Percentiles rank a stretch among this genome's conserved stretches.
Evolutionary conservation across 495 filamentous ascomycete species (phyloP).

Genomic region (Aspergillus carlsbadensis): DNA sequence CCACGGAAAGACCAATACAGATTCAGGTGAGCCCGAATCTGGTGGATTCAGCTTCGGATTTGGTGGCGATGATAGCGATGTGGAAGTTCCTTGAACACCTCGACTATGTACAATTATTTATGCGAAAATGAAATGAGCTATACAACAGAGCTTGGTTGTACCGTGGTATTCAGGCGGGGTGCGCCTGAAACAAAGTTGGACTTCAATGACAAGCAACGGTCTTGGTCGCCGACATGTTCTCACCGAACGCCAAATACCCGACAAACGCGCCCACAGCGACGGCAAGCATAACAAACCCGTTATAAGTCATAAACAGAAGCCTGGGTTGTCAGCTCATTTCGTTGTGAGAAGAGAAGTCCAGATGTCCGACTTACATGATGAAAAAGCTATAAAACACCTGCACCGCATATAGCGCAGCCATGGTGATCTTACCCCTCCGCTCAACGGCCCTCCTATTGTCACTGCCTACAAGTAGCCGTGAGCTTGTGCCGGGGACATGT

Average conservation of each 20-base stretch:
- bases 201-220: constrained; percentile 84
- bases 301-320: constrained; percentile 99
- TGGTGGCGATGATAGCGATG: constrained; percentile 62
- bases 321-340: constrained; percentile 45
- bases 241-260: constrained; percentile 81
- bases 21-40: constrained; percentile 40
- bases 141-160: too few species aligned
- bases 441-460: constrained; percentile 44
- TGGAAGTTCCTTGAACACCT: constrained; percentile 47
- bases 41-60: constrained; percentile 83
- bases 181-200: too few species aligned
- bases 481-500: constrained; percentile 55
- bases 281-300: constrained; percentile 93
- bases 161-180: too few species aligned
- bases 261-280: constrained; percentile 86
- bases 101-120: constrained; percentile 5
- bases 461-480: constrained; percentile 68
- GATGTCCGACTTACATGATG: constrained; percentile 68
- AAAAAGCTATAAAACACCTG: constrained; percentile 99
- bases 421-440: constrained; percentile 66
- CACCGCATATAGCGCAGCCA: constrained; percentile 81
- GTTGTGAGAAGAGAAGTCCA: constrained; percentile 40
- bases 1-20: constrained; percentile 40
- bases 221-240: constrained; percentile 67
- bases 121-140: not conserved